Conservation (phyloP, 2,329 filamentous ascomycete species). For the Sphaerulina populicola region DNA sequence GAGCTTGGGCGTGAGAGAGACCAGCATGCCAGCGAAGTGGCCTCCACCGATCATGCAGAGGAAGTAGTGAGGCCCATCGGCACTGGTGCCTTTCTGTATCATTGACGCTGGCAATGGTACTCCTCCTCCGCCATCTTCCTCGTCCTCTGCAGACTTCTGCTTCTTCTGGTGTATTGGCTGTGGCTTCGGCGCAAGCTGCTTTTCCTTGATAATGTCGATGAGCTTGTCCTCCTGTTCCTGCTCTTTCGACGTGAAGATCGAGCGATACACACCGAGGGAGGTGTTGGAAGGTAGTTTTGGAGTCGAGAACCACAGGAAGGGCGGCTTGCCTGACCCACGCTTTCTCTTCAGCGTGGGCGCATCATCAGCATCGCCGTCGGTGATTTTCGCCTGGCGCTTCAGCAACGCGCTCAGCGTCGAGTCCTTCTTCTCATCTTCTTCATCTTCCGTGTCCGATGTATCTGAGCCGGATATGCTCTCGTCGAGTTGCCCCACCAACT, state of each 20-base stretch:
- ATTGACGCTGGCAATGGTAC: constrained; percentile 43
- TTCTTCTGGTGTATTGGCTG: constrained; percentile 40
- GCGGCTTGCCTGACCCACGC: constrained; percentile 56
- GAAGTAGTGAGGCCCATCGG: constrained; percentile 77
- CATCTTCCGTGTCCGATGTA: constrained; percentile 50
- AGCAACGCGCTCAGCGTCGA: constrained; percentile 67
- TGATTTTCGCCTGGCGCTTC: constrained; percentile 72
- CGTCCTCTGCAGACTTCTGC: constrained; percentile 31
- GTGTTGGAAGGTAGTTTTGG: constrained; percentile 65
- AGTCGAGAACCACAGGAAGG: constrained; percentile 78
- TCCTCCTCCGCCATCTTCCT: constrained; percentile 45
- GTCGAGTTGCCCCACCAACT: constrained; percentile 73
- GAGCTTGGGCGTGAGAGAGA: constrained; percentile 74
- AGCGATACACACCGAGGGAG: constrained; percentile 77
- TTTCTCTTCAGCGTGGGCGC: constrained; percentile 44
- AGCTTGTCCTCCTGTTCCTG: constrained; percentile 55
- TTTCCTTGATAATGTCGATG: constrained; percentile 60
- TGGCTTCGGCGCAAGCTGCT: constrained; percentile 62
- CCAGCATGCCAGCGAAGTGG: constrained; percentile 94
- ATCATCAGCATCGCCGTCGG: constrained; percentile 46
- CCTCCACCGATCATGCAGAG: constrained; percentile 98
- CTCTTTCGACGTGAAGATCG: constrained; percentile 66
- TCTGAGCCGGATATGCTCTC: constrained; percentile 87
- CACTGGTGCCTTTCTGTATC: constrained; percentile 39
- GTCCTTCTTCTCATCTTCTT: constrained; percentile 62